Evolutionary conservation across 768 basidiomycete species (phyloP), one percentile per base, ranked within the genome.

Genomic region (Psilocybe sp.): DNA sequence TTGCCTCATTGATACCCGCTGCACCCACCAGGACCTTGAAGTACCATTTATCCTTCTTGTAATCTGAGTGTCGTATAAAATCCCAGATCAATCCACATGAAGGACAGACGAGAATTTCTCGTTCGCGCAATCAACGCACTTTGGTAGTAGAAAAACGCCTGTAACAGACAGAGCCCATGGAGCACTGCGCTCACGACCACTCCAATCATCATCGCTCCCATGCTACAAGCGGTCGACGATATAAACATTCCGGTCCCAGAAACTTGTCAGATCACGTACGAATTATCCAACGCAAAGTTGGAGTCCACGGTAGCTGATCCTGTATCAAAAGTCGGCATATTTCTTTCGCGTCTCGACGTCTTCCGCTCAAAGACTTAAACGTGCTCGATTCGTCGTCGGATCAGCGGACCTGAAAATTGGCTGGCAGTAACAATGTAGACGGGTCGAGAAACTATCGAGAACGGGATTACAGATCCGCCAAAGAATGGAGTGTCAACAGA

Each of bases 101-200:
- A n/a, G 14, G 34, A 28, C 7, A 10, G 6, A 40, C 6, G n/a
- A 33, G 13, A 8, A 38, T 0, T 16, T 5, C 39, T 12, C 34
- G 14, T 11, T 19, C 13, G 12, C 32, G 11, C 23, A 19, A 31
- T 28, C 47, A 5, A 37, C 65, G 23, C 46, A 71, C 72, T 65
- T 10, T 57, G 64, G 47, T 64, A 79, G 53, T 82, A 82, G 49
- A 70, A 71, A 64, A 72, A 75, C 0, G 73, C 72, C 56, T 82
- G 80, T 9, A 78, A 55, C 11, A 69, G 64, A 7, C 71, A 71
- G 8, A 80, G 70, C 50, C 75, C 77, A 47, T 76, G 75, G 4
- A 76, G 56, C 10, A 67, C 64, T 3, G 61, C 62, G 35, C 65
- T 66, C 28, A 70, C 52, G 32, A 77, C 62, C 16, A 73, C 70